Percentiles rank a stretch among this genome's conserved stretches.
These are phyloP conservation scores for Taphrina betulina DNA, from an alignment of 1,139 yeast species.

Conservation along the genomic window DNA sequence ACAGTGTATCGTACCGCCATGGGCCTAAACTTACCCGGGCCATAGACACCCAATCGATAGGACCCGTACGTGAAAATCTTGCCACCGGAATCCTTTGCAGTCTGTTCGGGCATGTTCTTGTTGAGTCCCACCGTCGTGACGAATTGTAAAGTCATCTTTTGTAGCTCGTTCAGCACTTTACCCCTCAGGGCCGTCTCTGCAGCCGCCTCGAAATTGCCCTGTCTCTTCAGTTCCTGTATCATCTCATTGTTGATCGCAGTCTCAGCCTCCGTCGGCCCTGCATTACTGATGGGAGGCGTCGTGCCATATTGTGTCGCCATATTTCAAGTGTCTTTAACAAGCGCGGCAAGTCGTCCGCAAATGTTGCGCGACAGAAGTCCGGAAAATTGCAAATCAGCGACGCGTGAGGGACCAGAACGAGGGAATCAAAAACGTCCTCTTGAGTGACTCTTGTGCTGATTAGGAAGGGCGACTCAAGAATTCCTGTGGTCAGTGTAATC, in stretches of 20 bases:
- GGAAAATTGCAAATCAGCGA: too few species aligned
- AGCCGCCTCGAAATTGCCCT: constrained; percentile 81
- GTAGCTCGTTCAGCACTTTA: constrained; percentile 67
- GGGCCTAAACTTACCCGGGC: constrained; percentile 52
- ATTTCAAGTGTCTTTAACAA: too few species aligned
- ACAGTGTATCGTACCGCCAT: neutral
- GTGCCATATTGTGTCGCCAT: constrained; percentile 79
- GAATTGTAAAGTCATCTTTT: constrained; percentile 71
- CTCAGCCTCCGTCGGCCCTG: constrained; percentile 81
- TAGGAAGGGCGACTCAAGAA: too few species aligned
- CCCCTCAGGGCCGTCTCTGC: constrained; percentile 54
- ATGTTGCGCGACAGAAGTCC: too few species aligned
- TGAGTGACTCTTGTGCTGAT: too few species aligned
- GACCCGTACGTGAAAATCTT: constrained; percentile 94
- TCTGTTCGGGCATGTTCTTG: constrained; percentile 92
- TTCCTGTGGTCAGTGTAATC: too few species aligned
- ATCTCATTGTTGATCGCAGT: constrained; percentile 68
- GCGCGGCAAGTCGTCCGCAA: too few species aligned
- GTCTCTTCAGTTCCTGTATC: constrained; percentile 73
- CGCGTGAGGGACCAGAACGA: too few species aligned
- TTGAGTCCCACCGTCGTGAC: constrained; percentile 74
- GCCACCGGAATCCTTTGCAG: constrained; percentile 97
- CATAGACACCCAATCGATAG: constrained; percentile 89
- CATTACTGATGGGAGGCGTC: constrained; percentile 82
- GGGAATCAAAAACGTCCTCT: too few species aligned